These are phyloP conservation scores for Hyaloscypha bicolor DNA, from an alignment of 495 filamentous ascomycete genomes.

Conservation along the genomic window DNA sequence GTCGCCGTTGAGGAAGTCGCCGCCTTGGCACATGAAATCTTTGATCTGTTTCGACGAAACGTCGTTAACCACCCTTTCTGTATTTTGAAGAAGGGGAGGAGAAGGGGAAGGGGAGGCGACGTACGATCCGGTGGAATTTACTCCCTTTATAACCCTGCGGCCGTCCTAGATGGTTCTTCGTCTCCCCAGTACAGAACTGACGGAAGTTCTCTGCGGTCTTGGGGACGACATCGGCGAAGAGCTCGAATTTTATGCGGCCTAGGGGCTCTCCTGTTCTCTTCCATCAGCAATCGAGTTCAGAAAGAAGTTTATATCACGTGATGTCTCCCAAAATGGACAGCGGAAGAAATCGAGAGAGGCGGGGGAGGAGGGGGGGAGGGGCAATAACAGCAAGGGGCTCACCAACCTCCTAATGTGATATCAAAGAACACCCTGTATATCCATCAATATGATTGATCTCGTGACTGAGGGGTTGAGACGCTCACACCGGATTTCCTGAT, in stretches of 20 bases:
- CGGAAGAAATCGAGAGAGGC: constrained; percentile 5
- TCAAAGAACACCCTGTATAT: constrained; percentile 81
- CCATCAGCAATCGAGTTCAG: not conserved
- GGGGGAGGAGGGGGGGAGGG: not conserved
- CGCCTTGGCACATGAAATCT: constrained; percentile 95
- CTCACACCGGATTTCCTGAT: constrained; percentile 58
- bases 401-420: constrained; percentile 83
- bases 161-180: constrained; percentile 74
- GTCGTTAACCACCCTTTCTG: constrained; percentile 8
- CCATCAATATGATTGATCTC: constrained; percentile 13
- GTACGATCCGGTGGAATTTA: constrained; percentile 92
- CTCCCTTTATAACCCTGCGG: constrained; percentile 92
- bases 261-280: constrained; percentile 73
- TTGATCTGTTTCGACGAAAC: constrained; percentile 66
- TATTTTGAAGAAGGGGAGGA: not conserved
- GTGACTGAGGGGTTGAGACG: constrained; percentile 23
- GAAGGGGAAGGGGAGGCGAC: constrained; percentile 38
- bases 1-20: constrained; percentile 94
- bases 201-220: constrained; percentile 96
- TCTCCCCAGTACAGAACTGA: constrained; percentile 95
- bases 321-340: constrained; percentile 1
- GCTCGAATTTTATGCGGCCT: constrained; percentile 90
- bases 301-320: constrained; percentile 7
- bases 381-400: not conserved
- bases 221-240: constrained; percentile 83